Conservation (phyloP, 179 eudicot genomes). For the Heliamphora ciliata region DNA sequence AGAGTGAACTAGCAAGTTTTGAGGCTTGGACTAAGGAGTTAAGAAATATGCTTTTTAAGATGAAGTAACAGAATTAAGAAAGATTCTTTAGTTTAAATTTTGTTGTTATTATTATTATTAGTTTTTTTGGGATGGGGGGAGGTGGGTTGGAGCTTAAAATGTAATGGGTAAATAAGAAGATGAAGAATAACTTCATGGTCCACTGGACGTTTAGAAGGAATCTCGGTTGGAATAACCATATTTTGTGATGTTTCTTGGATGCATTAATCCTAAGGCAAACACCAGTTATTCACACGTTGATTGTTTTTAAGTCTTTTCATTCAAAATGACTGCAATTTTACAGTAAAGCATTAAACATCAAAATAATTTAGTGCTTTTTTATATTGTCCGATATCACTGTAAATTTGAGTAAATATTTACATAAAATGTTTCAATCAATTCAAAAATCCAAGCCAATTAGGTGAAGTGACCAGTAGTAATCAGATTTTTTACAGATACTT, state of each 20-base stretch:
- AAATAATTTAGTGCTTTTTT: not conserved
- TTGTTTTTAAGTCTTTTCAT: constrained; percentile 5
- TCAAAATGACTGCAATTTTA: not conserved
- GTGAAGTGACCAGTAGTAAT: not conserved
- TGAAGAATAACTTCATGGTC: not conserved
- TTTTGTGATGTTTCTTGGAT: not conserved
- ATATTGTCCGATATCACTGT: not conserved
- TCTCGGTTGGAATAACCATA: not conserved
- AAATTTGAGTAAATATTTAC: not conserved
- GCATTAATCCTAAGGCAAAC: not conserved
- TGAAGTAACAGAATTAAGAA: not conserved
- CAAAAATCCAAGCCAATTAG: not conserved
- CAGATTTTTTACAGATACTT: not conserved
- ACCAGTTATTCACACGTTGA: not conserved
- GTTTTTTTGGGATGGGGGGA: not conserved
- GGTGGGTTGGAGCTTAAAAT: too few relatives aligned
- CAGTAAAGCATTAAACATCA: too few relatives aligned
- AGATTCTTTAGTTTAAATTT: not conserved
- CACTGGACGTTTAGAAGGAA: not conserved
- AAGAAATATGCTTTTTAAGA: not conserved
- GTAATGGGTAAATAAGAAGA: not conserved
- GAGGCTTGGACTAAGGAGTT: not conserved
- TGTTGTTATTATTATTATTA: not conserved
- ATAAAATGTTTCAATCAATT: not conserved
- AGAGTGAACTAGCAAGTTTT: too few relatives aligned